These are phyloP conservation scores for Podospora bellae-mahoneyi DNA, from an alignment of 495 filamentous ascomycete genomes.

Conservation along the genomic window DNA sequence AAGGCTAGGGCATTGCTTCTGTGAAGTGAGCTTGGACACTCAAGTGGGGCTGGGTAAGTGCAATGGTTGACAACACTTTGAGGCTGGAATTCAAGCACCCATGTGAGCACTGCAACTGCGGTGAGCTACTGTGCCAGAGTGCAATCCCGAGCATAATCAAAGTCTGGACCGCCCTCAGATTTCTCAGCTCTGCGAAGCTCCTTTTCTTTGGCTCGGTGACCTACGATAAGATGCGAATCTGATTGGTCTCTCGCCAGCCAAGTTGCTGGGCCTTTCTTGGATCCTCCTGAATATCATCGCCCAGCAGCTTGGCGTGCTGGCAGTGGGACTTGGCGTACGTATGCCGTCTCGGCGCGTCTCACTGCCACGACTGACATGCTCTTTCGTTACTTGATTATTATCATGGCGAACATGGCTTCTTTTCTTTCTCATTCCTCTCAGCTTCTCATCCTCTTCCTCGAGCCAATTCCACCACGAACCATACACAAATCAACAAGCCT, in stretches of 20 bases:
- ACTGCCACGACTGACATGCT: background rate
- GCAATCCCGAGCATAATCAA: background rate
- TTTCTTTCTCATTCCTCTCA: background rate
- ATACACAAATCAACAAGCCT: background rate
- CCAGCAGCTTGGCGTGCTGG: background rate
- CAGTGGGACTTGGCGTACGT: background rate
- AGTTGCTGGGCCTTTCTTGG: background rate
- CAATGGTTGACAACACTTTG: too few relatives aligned
- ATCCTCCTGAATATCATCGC: background rate
- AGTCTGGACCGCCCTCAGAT: background rate
- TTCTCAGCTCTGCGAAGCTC: background rate
- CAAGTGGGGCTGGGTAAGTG: too few relatives aligned
- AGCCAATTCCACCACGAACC: background rate
- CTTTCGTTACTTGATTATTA: background rate
- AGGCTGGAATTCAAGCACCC: too few relatives aligned
- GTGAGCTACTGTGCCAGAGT: background rate
- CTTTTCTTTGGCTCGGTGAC: background rate
- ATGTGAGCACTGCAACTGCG: background rate
- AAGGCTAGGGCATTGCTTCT: too few relatives aligned
- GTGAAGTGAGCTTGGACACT: too few relatives aligned
- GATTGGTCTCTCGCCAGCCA: background rate
- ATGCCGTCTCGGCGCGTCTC: background rate
- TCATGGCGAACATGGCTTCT: background rate
- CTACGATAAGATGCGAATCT: background rate
- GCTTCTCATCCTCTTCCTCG: background rate